phyloP scores from a whole-genome alignment of 768 basidiomycete genomes.

The Rhizopogon sp. region DNA sequence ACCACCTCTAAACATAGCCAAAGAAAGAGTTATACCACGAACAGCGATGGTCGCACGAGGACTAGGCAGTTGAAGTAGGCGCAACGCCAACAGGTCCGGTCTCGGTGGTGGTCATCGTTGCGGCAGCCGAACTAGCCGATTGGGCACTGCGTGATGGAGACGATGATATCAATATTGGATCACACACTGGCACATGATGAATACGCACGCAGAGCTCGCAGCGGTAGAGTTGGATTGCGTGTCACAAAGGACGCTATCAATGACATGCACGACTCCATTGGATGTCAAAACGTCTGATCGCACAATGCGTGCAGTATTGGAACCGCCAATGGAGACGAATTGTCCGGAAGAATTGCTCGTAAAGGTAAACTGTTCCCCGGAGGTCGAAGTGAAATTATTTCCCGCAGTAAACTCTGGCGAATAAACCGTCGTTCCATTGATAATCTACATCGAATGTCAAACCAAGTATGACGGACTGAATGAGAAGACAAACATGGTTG shows the following conservation, averaged over 20 bases:
- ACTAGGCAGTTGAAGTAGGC: not conserved
- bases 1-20: not conserved
- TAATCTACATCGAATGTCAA: constrained; percentile 31
- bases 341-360: constrained; percentile 50
- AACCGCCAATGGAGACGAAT: constrained; percentile 44
- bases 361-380: constrained; percentile 50
- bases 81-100: constrained; percentile 37
- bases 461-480: not conserved
- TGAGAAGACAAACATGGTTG: constrained; percentile 50
- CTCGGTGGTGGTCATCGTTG: constrained; percentile 27
- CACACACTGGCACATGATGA: not conserved
- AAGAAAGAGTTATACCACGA: not conserved
- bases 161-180: not conserved
- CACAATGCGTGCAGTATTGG: constrained; percentile 47
- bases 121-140: constrained; percentile 48
- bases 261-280: constrained; percentile 69
- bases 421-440: constrained; percentile 68
- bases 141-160: constrained; percentile 19
- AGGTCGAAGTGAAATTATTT: constrained; percentile 44
- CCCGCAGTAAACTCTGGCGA: constrained; percentile 40
- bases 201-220: constrained; percentile 51
- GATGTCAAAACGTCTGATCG: constrained; percentile 52
- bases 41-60: not conserved
- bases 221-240: constrained; percentile 33
- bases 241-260: constrained; percentile 50